Base-by-base conservation (phyloP, 768 basidiomycete genomes). In the Suillus luteus region DNA sequence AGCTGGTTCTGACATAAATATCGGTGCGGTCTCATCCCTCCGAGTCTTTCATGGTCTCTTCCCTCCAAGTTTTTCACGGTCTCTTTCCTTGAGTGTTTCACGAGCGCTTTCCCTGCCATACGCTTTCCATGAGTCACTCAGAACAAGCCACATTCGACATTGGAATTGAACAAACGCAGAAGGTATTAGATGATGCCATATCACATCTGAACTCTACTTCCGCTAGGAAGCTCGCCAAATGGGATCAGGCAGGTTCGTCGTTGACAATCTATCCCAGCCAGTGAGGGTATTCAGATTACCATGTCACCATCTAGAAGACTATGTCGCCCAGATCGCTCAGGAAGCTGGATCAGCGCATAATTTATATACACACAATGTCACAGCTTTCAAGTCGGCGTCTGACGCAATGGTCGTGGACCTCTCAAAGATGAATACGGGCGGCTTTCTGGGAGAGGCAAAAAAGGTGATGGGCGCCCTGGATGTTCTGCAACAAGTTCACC, bases 401-500 rank as follows among this genome's bases (percentile, higher is more conserved):
- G 41, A 65, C 3, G 55, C 55, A 2, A 40, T 54, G 52, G 31
- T 27, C 9, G 10, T 5, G 22, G 55, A 57, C 24, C 38, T 57
- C 24, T 17, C 38, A 7, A 57, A 59, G 24, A 65, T 59, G 55
- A 51, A 55, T 54, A 48, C 69, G 27, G 69, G 70, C 48, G 55
- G 67, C 4, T 68, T 67, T 7, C 60, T 73, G 11, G 63, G 65
- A 24, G 72, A 73, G 37, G 65, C 62, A 22, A 73, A 61, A 52
- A 67, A 63, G n/a, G 64, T 68, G 6, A 70, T 75, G 68, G 71
- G 66, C 9, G 67, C 65, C 12, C 66, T 75, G 19, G 71, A 71
- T 57, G 70, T 68, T 55, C 69, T 74, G n/a, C 66, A 70, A 41
- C 66, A 72, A 55, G 43, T 74, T 6, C 73, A 74, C 63, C 73